Evolutionary conservation across 192 early-diverging fungal genomes (phyloP).

Genomic region (Chytriomyces confervae): DNA sequence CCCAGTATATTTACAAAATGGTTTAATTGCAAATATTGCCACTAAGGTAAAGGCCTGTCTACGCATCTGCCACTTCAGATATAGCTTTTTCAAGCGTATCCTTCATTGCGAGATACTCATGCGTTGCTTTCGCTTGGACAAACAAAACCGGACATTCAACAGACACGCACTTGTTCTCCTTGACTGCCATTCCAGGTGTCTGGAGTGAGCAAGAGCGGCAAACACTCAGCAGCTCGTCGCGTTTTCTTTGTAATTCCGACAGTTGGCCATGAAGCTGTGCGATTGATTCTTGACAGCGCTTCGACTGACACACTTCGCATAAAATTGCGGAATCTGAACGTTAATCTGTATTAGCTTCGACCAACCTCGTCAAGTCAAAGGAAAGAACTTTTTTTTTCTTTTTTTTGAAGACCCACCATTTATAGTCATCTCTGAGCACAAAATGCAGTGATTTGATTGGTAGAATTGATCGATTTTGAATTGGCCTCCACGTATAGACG

Average conservation of each 20-base stretch:
- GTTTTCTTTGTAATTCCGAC: slow-evolving; percentile 47
- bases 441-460: slow-evolving; percentile 63
- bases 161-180: slow-evolving; percentile 59
- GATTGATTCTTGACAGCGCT: slow-evolving; percentile 24
- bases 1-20: too few relatives aligned
- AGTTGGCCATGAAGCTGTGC: slow-evolving; percentile 28
- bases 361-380: not conserved
- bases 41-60: too few relatives aligned
- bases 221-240: slow-evolving; percentile 40
- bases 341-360: not conserved
- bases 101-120: slow-evolving; percentile 17
- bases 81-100: slow-evolving; percentile 3
- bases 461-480: slow-evolving; percentile 76
- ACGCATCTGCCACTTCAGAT: too few relatives aligned
- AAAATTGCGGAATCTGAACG: slow-evolving; percentile 21
- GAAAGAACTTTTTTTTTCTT: slow-evolving; percentile 29
- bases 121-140: slow-evolving; percentile 39
- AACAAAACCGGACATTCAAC: slow-evolving; percentile 68
- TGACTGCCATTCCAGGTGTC: slow-evolving; percentile 38
- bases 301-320: slow-evolving; percentile 37
- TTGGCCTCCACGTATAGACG: slow-evolving; percentile 13
- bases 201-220: slow-evolving; percentile 63
- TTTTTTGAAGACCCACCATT: slow-evolving; percentile 42
- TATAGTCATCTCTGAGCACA: slow-evolving; percentile 59
- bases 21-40: too few relatives aligned